Evolutionary conservation across 116 monocot species (phyloP), one percentile per base, ranked within the genome.

Genomic region (Iris pallida): DNA sequence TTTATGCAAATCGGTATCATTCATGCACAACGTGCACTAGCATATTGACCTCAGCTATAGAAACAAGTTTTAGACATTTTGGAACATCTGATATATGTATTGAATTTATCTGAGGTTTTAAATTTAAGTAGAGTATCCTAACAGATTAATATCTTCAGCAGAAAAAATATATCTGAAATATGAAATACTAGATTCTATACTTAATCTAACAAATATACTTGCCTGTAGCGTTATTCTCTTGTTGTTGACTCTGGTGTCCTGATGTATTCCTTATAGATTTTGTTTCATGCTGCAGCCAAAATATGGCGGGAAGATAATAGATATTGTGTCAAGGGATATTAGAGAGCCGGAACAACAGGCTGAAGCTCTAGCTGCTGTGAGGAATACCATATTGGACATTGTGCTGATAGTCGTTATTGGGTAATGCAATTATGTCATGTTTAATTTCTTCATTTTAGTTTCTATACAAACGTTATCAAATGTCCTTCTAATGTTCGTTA

Each of bases 251-350:
- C 12, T 45, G 8, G 30, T 30, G 30, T 30, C 30, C 30, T 30
- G 30, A 30, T 30, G 30, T 30, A 3, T 30, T 30, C 30, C 30
- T 30, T 30, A 30, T 30, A 30, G 3, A 30, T 57, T 61, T 57
- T 71, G n/a, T 67, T 9, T 61, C 15, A 45, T 66, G 4, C 53
- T 81, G 63, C 97, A 98, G 93, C 93, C 98, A 16, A 98, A 87
- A 77, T 98, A 79, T 81, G 98, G 98, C 55, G 98, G 98, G 58
- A 82, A 80, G 78, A 90, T 98, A 56, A 88, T 98, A 76, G 97
- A 98, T 71, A 98, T 98, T 58, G 92, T 98, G 19, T 98, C 97
- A 44, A 73, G 82, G 75, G 90, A 90, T 60, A 14, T 76, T 30
- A 78, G 59, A 14, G 71, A 46, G 12, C 92, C 89, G 63, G 90